These are phyloP conservation scores for Punica granatum DNA, from an alignment of 345 rosid genomes.

Conservation along the genomic window DNA sequence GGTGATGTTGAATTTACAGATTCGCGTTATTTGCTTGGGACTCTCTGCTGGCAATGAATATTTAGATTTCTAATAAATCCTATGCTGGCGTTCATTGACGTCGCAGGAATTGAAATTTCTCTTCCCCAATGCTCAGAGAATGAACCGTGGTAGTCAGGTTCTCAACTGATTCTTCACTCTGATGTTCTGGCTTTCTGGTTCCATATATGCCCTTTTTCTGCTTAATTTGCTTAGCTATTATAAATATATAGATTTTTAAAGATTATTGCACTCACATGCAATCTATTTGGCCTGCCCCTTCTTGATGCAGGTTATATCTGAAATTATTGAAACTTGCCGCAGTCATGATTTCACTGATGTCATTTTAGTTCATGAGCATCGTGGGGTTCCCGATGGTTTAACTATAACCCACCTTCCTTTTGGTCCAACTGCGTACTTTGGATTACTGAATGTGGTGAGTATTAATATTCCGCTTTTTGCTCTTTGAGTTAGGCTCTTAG, in stretches of 20 bases:
- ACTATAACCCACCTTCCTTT: conserved; percentile 80
- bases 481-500: conserved; percentile 1
- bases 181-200: background rate
- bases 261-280: background rate
- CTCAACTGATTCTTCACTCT: conserved; percentile 9
- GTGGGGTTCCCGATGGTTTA: conserved; percentile 86
- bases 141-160: conserved; percentile 90
- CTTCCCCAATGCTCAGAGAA: conserved; percentile 68
- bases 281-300: background rate
- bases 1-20: background rate
- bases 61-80: conserved; percentile 3
- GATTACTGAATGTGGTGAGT: conserved; percentile 80
- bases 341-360: conserved; percentile 89
- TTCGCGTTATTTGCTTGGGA: background rate
- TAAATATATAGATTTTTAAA: too few species aligned
- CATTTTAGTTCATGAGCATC: conserved; percentile 79
- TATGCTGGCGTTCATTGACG: conserved; percentile 14
- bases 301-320: conserved; percentile 65
- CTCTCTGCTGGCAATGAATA: background rate
- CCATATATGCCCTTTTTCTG: background rate
- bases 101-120: conserved; percentile 75
- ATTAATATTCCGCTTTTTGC: conserved; percentile 11
- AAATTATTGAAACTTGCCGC: conserved; percentile 81
- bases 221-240: background rate
- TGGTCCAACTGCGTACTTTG: conserved; percentile 95